Base-by-base conservation (phyloP, 768 basidiomycete genomes). In the Tremella mesenterica region DNA sequence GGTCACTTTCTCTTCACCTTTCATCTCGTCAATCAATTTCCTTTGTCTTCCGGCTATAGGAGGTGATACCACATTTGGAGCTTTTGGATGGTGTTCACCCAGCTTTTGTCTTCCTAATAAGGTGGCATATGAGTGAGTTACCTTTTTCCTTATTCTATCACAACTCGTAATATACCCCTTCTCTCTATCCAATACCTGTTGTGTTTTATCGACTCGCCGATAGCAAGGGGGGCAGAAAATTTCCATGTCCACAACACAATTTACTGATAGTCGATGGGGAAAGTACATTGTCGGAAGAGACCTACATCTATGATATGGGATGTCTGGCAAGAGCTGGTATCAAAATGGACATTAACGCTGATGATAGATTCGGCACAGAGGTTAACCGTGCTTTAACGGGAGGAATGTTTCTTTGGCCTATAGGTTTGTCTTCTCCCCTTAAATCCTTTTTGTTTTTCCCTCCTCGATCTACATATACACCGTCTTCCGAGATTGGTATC, bases 1-100 rank as follows among this genome's bases (percentile, higher is more conserved):
- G 27, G 50, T 67, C 31, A 70, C 68, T n/a, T 73, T 73, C 57
- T 73, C 72, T 2, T 58, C 72, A 1, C 72, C 72, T 4, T 73
- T 73, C 53, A 71, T 73, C 52, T 48, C 52, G 6, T 58, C 64
- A 7, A 71, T 73, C 62, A 58, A 62, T 43, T 73, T 73, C 50
- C 52, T 73, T 9, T 23, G 43, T 7, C 58, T 67, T 3, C 58
- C 58, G 10, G 27, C 51, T 7, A n/a, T 49, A 3, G 48, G 41
- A 14, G 60, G 57, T 6, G 48, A 30, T 14, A 65, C 65, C n/a
- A 60, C 48, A 2, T 71, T 69, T 29, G 72, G 72, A 2, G 44
- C 63, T 20, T 73, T 73, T 45, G 72, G 72, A 34, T 71, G 67
- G 64, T 65, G 64, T 54, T 44, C 60, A 4, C 58, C 66, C 6